Evolutionary conservation across 1,139 yeast species (phyloP).

Genomic region (Kodamaea derodonti): DNA sequence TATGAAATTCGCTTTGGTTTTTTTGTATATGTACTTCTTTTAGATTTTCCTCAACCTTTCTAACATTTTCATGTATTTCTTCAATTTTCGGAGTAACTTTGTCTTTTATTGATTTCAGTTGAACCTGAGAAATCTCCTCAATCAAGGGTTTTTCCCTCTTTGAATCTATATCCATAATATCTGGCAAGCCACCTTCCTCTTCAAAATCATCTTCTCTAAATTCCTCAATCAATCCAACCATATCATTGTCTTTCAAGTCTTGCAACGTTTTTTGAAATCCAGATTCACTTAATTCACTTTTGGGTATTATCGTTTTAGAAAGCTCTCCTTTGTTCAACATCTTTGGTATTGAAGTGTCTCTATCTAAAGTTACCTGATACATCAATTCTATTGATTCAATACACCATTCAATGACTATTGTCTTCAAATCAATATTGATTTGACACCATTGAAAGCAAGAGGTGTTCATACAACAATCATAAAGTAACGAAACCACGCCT

Average conservation of each 20-base stretch:
- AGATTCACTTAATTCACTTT: constrained; percentile 28
- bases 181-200: constrained; percentile 17
- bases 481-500: constrained; percentile 60
- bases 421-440: constrained; percentile 45
- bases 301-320: constrained; percentile 30
- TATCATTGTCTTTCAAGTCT: constrained; percentile 35
- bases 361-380: constrained; percentile 34
- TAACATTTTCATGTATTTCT: no score
- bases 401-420: constrained; percentile 58
- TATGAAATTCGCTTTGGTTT: no score
- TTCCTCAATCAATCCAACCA: constrained; percentile 41
- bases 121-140: no score
- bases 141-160: constrained; percentile 27
- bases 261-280: constrained; percentile 33
- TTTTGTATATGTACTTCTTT: no score
- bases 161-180: constrained; percentile 17
- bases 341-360: constrained; percentile 54
- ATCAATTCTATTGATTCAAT: constrained; percentile 62
- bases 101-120: no score
- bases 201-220: constrained; percentile 15
- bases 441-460: constrained; percentile 61
- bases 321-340: constrained; percentile 58
- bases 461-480: constrained; percentile 72
- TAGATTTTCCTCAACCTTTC: no score
- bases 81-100: no score